These are phyloP conservation scores for Rutstroemia sp. DNA, from an alignment of 2,329 filamentous ascomycete species.

Conservation along the genomic window DNA sequence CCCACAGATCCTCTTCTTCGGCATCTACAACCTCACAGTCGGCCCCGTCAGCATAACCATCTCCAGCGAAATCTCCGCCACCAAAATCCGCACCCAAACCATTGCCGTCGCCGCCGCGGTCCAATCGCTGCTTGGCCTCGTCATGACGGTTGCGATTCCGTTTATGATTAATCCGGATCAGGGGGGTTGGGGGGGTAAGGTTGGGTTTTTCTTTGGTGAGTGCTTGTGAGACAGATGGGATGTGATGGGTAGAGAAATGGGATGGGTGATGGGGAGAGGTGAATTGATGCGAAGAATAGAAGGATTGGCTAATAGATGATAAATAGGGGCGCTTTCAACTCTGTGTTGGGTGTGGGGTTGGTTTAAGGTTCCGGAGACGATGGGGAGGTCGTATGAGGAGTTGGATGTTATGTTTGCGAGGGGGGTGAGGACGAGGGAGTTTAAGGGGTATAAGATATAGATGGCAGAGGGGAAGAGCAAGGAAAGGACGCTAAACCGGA, in stretches of 20 bases:
- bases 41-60: slow-evolving; percentile 36
- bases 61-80: slow-evolving; percentile 37
- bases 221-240: too few relatives aligned
- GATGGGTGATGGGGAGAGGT: too few relatives aligned
- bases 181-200: slow-evolving; percentile 23
- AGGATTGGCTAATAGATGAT: not conserved
- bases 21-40: slow-evolving; percentile 19
- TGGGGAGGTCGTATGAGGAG: slow-evolving; percentile 38
- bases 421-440: slow-evolving; percentile 29
- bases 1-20: slow-evolving; percentile 17
- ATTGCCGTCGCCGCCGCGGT: slow-evolving; percentile 20
- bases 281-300: too few relatives aligned
- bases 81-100: slow-evolving; percentile 31
- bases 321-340: slow-evolving; percentile 34
- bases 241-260: too few relatives aligned
- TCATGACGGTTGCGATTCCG: slow-evolving; percentile 22
- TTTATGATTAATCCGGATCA: slow-evolving; percentile 32
- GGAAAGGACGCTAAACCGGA: too few relatives aligned
- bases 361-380: slow-evolving; percentile 37
- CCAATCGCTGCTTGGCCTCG: slow-evolving; percentile 15
- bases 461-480: too few relatives aligned
- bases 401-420: slow-evolving; percentile 39
- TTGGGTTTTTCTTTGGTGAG: slow-evolving; percentile 26
- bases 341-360: slow-evolving; percentile 34
- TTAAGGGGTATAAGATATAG: slow-evolving; percentile 20